Evolutionary conservation across 2,329 filamentous ascomycete species (phyloP).

Genomic region (Byssoonygena ceratinophila): DNA sequence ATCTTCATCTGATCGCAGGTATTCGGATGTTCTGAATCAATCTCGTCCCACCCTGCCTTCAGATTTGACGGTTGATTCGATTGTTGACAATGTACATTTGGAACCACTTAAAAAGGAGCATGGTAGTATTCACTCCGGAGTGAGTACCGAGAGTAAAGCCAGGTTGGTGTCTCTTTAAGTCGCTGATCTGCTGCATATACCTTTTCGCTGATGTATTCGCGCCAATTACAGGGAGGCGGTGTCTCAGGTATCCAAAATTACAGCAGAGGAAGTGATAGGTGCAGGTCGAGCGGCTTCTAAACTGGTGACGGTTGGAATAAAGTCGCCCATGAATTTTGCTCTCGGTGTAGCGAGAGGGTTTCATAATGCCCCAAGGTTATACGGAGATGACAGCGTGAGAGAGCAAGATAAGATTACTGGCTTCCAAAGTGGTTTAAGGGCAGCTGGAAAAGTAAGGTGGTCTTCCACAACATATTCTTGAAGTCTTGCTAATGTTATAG

Average conservation of each 20-base stretch:
- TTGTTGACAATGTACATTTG: not conserved
- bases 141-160: constrained; percentile 1
- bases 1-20: not conserved
- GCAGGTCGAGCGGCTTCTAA: constrained; percentile 58
- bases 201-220: not conserved
- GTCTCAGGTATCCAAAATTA: constrained; percentile 6
- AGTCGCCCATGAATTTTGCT: constrained; percentile 75
- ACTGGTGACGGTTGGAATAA: constrained; percentile 65
- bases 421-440: constrained; percentile 61
- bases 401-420: constrained; percentile 70
- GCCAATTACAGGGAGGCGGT: not conserved
- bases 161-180: not conserved
- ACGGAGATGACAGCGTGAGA: constrained; percentile 72
- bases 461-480: not conserved
- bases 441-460: constrained; percentile 54
- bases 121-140: not conserved
- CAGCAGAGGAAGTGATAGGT: constrained; percentile 41
- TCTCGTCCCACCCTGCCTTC: not conserved
- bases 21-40: not conserved
- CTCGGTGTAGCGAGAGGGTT: constrained; percentile 75
- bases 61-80: not conserved
- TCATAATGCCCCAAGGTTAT: constrained; percentile 74
- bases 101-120: not conserved
- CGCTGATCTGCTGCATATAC: not conserved
- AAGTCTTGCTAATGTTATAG: constrained; percentile 19